Evolutionary conservation across 352 stramenopile genomes (phyloP).

Genomic region (Peronosclerospora sorghi): DNA sequence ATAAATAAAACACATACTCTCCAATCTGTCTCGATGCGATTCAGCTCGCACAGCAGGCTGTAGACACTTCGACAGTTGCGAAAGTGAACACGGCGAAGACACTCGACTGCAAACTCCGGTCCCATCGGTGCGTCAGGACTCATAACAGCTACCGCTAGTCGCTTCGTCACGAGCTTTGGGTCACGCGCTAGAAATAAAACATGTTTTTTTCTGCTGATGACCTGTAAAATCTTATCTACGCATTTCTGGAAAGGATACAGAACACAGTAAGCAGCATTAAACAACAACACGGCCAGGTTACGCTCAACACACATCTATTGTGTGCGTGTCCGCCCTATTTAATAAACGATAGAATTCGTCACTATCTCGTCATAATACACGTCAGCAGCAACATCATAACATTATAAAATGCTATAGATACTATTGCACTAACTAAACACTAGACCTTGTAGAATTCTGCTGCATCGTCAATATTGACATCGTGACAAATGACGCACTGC

Average conservation of each 20-base stretch:
- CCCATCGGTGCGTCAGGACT: conserved; percentile 5
- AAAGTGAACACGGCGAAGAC: conserved; percentile 24
- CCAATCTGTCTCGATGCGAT: conserved; percentile 16
- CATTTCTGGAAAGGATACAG: conserved; percentile 9
- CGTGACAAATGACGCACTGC: conserved; percentile 18
- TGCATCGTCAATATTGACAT: conserved; percentile 19
- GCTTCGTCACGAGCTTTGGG: conserved; percentile 18
- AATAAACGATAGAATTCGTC: neutral
- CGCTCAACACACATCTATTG: conserved; percentile 6
- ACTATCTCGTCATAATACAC: neutral
- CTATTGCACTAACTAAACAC: no score
- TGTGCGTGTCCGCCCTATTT: neutral
- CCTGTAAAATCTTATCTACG: conserved; percentile 7
- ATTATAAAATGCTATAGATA: no score
- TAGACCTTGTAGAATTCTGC: neutral
- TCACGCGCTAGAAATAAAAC: conserved; percentile 15
- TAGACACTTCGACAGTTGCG: conserved; percentile 24
- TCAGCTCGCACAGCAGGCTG: conserved; percentile 24
- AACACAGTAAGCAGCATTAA: neutral
- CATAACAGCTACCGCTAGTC: conserved; percentile 9
- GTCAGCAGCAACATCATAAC: neutral
- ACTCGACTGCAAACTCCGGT: conserved; percentile 8
- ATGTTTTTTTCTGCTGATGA: conserved; percentile 3
- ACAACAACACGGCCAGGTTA: neutral
- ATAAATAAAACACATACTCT: conserved; percentile 9